Evolutionary conservation across 2,329 filamentous ascomycete species (phyloP), one percentile per base, ranked within the genome.

Genomic region (Achaetomium macrosporum): DNA sequence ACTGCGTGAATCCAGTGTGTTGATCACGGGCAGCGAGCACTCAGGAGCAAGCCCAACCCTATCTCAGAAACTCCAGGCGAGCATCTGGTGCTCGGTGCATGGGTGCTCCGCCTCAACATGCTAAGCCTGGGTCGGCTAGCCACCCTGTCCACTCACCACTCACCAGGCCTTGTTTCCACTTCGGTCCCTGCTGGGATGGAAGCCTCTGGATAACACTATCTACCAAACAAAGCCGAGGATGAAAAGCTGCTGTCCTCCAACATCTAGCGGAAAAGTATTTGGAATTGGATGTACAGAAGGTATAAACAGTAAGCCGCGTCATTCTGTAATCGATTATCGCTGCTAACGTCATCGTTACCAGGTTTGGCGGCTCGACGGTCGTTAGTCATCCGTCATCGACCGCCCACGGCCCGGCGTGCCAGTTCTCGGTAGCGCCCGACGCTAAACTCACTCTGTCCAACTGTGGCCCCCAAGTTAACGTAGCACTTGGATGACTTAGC

Each of bases 381-480:
- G 29, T 33, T 31, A 39, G 35, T 51, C 35, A 45, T 43, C 47
- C 12, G 48, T 40, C 33, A 44, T 11, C 40, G 9, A 29, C 33
- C 33, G 7, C 25, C n/a, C n/a, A n/a, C n/a, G 17, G n/a, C n/a
- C 39, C 16, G 17, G 12, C 39, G 16, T 19, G n/a, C 39, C 17
- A 41, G 39, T n/a, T n/a, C n/a, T n/a, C n/a, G n/a, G 47, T 29
- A 36, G 17, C 17, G 25, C 39, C 29, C 29, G 29, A 50, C 25
- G 33, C 49, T 41, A 41, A 36, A 17, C 11, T 17, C 12, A 33
- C 40, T 17, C n/a, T 44, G 44, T 42, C 35, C 16, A 16, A 35
- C 25, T 45, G 29, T 36, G 43, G 19, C 39, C 44, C 40, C 31
- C 20, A 50, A 48, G 52, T 57, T 55, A 55, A 55, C 52, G 55